Conservation (phyloP, 331 rosid species). For the Spiraea crenata region DNA sequence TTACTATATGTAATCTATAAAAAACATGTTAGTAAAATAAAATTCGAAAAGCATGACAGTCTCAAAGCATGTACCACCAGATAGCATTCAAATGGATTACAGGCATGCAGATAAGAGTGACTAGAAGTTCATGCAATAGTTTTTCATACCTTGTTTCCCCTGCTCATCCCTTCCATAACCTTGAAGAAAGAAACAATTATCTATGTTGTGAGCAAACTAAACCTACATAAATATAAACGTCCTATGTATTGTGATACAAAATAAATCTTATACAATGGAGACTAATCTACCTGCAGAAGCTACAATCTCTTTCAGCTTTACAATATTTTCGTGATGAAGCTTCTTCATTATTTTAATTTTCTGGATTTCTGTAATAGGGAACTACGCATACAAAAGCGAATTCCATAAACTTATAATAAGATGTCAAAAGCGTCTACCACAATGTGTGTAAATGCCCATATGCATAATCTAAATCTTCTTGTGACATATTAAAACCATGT, state of each 20-base stretch:
- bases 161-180: slow-evolving; percentile 68
- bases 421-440: too few species aligned
- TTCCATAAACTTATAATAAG: too few species aligned
- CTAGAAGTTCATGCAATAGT: neutral
- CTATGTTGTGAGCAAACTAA: neutral
- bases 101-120: neutral
- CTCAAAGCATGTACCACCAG: too few species aligned
- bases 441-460: too few species aligned
- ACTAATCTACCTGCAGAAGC: slow-evolving; percentile 54
- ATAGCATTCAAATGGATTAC: too few species aligned
- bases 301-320: slow-evolving; percentile 73
- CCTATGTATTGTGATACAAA: neutral
- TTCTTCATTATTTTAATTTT: slow-evolving; percentile 77
- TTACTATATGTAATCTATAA: slow-evolving; percentile 44
- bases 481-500: neutral
- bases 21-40: neutral
- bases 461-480: too few species aligned
- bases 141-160: slow-evolving; percentile 55
- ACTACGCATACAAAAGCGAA: too few species aligned
- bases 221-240: neutral
- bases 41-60: too few species aligned
- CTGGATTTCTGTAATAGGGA: slow-evolving; percentile 73
- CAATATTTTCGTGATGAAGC: too few species aligned
- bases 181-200: slow-evolving; percentile 26
- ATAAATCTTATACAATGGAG: neutral